These are phyloP conservation scores for Ajuga reptans DNA, from an alignment of 305 asterid genomes.

Conservation along the genomic window DNA sequence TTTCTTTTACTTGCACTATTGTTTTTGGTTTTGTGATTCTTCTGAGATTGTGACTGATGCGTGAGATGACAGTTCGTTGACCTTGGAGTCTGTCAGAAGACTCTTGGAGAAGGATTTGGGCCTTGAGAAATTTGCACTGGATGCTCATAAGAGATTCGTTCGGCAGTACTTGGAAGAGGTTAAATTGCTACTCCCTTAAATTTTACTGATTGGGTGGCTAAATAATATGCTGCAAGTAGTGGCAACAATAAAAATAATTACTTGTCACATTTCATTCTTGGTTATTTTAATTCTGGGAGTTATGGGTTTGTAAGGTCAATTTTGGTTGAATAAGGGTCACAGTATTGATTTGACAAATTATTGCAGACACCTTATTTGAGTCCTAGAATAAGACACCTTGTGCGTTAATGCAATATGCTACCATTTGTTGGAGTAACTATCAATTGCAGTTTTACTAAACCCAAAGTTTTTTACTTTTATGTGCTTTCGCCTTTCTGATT, in stretches of 20 bases:
- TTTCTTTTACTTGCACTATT: background rate
- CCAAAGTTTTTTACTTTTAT: background rate
- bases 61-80: slow-evolving; percentile 45
- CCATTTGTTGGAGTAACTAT: background rate
- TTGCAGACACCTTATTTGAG: background rate
- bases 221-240: background rate
- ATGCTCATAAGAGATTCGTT: slow-evolving; percentile 70
- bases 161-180: slow-evolving; percentile 65
- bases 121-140: slow-evolving; percentile 53
- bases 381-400: background rate
- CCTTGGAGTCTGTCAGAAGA: slow-evolving; percentile 67
- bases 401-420: background rate
- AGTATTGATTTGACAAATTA: background rate
- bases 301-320: background rate
- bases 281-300: background rate
- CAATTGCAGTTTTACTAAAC: slow-evolving; percentile 3
- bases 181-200: background rate
- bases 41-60: slow-evolving; percentile 4
- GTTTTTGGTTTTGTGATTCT: background rate
- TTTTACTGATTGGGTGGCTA: slow-evolving; percentile 1
- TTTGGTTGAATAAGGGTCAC: background rate
- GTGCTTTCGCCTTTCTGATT: background rate
- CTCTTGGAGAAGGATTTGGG: slow-evolving; percentile 74
- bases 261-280: background rate
- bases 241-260: background rate